Percentiles rank a stretch among this genome's conserved stretches.
phyloP scores from a whole-genome alignment of 1,139 yeast species.

The Lodderomyces parapsilosis region DNA sequence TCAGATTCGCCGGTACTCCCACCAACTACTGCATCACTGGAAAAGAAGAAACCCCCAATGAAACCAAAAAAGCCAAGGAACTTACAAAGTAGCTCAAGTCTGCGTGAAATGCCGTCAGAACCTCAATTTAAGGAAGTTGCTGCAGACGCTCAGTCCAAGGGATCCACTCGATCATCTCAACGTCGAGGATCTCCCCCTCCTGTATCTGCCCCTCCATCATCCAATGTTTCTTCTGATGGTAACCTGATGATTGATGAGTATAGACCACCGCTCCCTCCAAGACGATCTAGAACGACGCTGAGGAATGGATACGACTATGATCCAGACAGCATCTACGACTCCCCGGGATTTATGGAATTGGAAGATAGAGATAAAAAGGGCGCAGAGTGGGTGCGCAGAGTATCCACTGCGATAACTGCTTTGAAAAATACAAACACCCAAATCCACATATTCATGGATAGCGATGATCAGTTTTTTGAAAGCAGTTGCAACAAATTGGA shows the following conservation, averaged over 20 bases:
- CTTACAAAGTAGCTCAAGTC: slow-evolving; percentile 21
- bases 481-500: slow-evolving; percentile 13
- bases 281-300: slow-evolving; percentile 7
- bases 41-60: slow-evolving; percentile 32
- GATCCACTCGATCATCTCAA: background rate
- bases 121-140: slow-evolving; percentile 8
- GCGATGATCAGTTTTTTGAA: slow-evolving; percentile 32
- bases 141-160: background rate
- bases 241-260: slow-evolving; percentile 11
- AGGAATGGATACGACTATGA: slow-evolving; percentile 8
- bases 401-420: slow-evolving; percentile 32
- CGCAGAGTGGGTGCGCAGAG: slow-evolving; percentile 49
- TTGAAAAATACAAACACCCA: slow-evolving; percentile 41
- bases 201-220: slow-evolving; percentile 15
- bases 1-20: slow-evolving; percentile 19
- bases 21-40: background rate
- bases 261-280: slow-evolving; percentile 15
- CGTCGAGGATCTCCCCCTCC: background rate
- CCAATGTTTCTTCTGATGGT: slow-evolving; percentile 17
- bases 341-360: slow-evolving; percentile 21
- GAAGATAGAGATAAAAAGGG: slow-evolving; percentile 47
- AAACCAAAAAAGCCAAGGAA: slow-evolving; percentile 38
- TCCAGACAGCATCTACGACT: slow-evolving; percentile 12
- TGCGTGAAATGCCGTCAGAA: background rate
- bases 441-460: slow-evolving; percentile 38